These are phyloP conservation scores for Candida lessepsii DNA, from an alignment of 805 yeast species.

Conservation along the genomic window DNA sequence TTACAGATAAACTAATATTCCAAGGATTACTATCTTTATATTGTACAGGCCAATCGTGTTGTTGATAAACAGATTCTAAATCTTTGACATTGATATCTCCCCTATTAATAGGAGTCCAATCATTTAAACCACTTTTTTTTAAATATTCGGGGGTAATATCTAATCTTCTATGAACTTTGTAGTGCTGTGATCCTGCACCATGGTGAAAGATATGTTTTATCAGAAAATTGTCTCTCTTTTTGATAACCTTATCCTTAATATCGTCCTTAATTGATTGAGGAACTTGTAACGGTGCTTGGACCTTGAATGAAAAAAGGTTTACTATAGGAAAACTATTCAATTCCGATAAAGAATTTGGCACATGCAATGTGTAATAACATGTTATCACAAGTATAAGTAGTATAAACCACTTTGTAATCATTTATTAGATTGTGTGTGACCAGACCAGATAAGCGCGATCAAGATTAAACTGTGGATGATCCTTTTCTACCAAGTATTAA, in stretches of 20 bases:
- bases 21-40: constrained; percentile 38
- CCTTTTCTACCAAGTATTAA: no score
- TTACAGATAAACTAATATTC: constrained; percentile 33
- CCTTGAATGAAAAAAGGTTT: background rate
- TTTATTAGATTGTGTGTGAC: constrained; percentile 2
- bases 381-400: background rate
- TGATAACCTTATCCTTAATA: background rate
- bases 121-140: constrained; percentile 5
- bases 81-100: constrained; percentile 6
- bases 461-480: no score
- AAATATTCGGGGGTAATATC: constrained; percentile 48
- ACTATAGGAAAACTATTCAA: background rate
- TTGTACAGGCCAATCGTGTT: constrained; percentile 37
- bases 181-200: constrained; percentile 45
- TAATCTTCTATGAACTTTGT: constrained; percentile 45
- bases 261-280: background rate
- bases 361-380: background rate
- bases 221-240: constrained; percentile 1
- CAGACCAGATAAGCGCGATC: constrained; percentile 4
- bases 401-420: constrained; percentile 3
- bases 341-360: background rate
- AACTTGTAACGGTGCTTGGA: background rate
- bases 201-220: constrained; percentile 64
- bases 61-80: constrained; percentile 10
- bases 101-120: constrained; percentile 3